These are phyloP conservation scores for Galeopsis tetrahit DNA, from an alignment of 257 asterid genomes.

Conservation along the genomic window DNA sequence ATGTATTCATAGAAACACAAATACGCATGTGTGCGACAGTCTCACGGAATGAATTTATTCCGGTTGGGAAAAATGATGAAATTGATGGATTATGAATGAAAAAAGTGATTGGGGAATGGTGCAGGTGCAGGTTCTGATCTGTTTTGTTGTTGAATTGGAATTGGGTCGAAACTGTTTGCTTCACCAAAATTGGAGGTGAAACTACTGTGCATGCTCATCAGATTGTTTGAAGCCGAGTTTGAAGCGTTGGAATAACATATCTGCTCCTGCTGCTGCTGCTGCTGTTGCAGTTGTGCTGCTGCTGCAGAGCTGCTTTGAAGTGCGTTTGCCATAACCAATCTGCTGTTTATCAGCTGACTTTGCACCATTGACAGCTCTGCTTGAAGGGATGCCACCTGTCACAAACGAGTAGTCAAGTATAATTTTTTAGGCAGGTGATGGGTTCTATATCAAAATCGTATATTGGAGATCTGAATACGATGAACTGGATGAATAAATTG, in stretches of 20 bases:
- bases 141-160: conserved; percentile 47
- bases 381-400: conserved; percentile 78
- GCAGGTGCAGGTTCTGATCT: conserved; percentile 31
- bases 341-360: conserved; percentile 67
- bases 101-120: conserved; percentile 62
- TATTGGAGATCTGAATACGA: no score
- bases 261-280: conserved; percentile 42
- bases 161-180: conserved; percentile 55
- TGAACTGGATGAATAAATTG: neutral
- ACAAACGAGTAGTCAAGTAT: no score
- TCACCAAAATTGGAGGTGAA: conserved; percentile 50
- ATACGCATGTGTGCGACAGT: no score
- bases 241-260: conserved; percentile 72
- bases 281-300: no score
- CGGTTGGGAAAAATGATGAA: no score
- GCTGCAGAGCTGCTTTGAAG: conserved; percentile 47
- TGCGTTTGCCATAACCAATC: conserved; percentile 63
- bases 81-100: conserved; percentile 26
- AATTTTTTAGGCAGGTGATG: no score
- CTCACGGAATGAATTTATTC: no score
- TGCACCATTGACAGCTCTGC: conserved; percentile 78
- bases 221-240: conserved; percentile 64
- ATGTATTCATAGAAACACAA: no score
- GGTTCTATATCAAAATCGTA: no score
- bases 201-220: conserved; percentile 45